Evolutionary conservation across 306 rosid genomes (phyloP), one percentile per base, ranked within the genome.

Genomic region (Styphnolobium japonicum): DNA sequence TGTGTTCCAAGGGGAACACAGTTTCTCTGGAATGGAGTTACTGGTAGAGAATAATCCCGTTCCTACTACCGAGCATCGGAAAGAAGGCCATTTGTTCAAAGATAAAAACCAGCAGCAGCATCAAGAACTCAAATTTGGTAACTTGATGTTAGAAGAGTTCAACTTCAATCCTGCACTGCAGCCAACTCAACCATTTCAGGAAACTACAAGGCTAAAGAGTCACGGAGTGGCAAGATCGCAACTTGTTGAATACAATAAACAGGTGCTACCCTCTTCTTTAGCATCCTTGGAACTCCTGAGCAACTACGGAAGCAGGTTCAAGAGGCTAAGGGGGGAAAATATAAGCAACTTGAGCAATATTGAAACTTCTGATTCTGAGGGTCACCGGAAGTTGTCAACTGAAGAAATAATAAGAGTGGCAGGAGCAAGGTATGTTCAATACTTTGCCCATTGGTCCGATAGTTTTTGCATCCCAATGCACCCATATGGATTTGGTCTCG

Each of bases 371-470:
- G 40, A n/a, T n/a, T n/a, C n/a, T 2, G 22, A 67, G n/a, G n/a
- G 58, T 16, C 75, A 60, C 7, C 73, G 71, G 55, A 86, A 80
- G 37, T 49, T 85, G 68, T 90, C 96, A 14, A 83, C 90, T 0
- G 92, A 81, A 65, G 93, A 86, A 55, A 81, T 83, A 67, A 56
- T 92, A 45, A 87, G 87, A 82, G 53, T 87, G 2, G 91, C 91
- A 1, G 94, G 91, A 80, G 84, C 85, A 85, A 89, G 88, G 81
- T 93, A 83, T 49, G 75, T 90, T 4, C 88, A 86, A 46, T 77
- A 85, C 76, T 86, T 83, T 36, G 43, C 85, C 6, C 67, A 76
- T 34, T 87, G 82, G 58, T 12, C 56, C 43, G 88, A 79, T 12
- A 80, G 76, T 68, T 19, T 18, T 27, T 76, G 15, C 80, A 78